Conservation (phyloP, 306 rosid species). For the Begonia fuchsioides region DNA sequence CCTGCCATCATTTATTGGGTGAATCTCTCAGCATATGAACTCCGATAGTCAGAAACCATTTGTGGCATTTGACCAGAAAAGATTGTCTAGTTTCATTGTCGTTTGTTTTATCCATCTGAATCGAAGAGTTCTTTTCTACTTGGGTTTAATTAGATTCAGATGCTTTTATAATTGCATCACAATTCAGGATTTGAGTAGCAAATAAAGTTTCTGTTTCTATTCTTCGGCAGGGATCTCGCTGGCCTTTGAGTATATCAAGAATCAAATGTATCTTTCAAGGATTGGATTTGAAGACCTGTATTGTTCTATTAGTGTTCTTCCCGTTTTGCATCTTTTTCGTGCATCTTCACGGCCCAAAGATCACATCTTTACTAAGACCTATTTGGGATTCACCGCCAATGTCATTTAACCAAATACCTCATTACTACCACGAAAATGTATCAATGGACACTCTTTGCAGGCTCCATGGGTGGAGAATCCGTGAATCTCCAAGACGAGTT, state of each 20-base stretch:
- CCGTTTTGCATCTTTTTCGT: slow-evolving; percentile 32
- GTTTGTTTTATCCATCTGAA: too few species aligned
- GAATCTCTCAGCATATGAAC: too few species aligned
- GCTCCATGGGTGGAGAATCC: slow-evolving; percentile 71
- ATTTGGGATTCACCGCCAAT: slow-evolving; percentile 81
- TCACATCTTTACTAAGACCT: slow-evolving; percentile 66
- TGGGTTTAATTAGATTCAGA: too few species aligned
- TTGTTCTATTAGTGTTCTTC: slow-evolving; percentile 30
- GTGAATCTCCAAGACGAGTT: slow-evolving; percentile 65
- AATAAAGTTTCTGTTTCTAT: background rate
- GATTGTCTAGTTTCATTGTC: too few species aligned
- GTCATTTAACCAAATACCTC: slow-evolving; percentile 62
- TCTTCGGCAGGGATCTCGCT: slow-evolving; percentile 41
- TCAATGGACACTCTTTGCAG: slow-evolving; percentile 54
- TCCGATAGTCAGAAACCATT: too few species aligned
- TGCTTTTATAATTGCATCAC: too few species aligned
- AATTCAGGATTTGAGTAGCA: too few species aligned
- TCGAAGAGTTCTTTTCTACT: too few species aligned
- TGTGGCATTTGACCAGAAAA: too few species aligned
- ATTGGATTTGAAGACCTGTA: slow-evolving; percentile 34
- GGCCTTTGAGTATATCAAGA: slow-evolving; percentile 41
- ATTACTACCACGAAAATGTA: slow-evolving; percentile 59
- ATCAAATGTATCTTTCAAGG: slow-evolving; percentile 50
- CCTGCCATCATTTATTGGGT: background rate
- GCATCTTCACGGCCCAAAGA: slow-evolving; percentile 66